Percentiles rank a stretch among this genome's conserved stretches.
Conservation (phyloP, 345 rosid species). For the Schrenkiella parvula region DNA sequence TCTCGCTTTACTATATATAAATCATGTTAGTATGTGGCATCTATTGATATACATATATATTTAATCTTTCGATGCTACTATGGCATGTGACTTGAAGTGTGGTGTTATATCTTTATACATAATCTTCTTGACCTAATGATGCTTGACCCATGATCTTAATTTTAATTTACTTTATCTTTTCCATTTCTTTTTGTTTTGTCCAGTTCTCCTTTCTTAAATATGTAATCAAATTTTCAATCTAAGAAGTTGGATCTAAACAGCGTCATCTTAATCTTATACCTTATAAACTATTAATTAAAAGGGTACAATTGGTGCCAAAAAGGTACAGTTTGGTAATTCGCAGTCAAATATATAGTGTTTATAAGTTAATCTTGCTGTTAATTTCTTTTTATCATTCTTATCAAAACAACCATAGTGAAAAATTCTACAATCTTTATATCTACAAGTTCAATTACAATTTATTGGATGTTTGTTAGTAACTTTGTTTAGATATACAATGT, state of each 20-base stretch:
- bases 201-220: not conserved
- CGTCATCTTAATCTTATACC: not conserved
- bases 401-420: not conserved
- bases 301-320: not conserved
- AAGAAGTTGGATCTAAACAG: constrained; percentile 6
- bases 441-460: not conserved
- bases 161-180: constrained; percentile 5
- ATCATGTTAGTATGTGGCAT: constrained; percentile 5
- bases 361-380: not conserved
- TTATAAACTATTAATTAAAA: not conserved
- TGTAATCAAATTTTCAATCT: not conserved
- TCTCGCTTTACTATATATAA: constrained; percentile 5
- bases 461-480: not conserved
- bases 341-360: not conserved
- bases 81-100: constrained; percentile 37
- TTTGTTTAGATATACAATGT: not conserved
- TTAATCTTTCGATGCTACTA: constrained; percentile 13
- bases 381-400: not conserved
- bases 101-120: constrained; percentile 25
- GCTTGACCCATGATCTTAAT: constrained; percentile 33
- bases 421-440: not conserved
- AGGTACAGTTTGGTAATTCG: not conserved
- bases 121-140: constrained; percentile 32
- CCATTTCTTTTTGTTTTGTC: constrained; percentile 16
- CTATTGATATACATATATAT: constrained; percentile 3